phyloP scores from a whole-genome alignment of 148 eudicot genomes.

The Cornus florida region DNA sequence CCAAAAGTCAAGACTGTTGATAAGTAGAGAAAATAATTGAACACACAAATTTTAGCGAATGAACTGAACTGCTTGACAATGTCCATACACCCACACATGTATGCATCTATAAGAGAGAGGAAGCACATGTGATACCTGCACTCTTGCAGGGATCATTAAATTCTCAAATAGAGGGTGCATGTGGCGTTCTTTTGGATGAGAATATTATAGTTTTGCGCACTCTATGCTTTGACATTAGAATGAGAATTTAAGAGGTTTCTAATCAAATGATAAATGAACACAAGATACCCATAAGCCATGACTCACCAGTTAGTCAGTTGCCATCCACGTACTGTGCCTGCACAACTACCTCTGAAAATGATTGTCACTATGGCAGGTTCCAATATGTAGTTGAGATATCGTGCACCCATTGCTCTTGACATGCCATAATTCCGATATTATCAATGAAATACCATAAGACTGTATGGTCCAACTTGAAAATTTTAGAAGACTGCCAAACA shows the following conservation, averaged over 20 bases:
- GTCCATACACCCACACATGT: neutral
- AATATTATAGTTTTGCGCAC: constrained; percentile 12
- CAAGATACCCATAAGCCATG: neutral
- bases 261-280: neutral
- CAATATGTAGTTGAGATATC: no score
- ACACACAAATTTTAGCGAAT: neutral
- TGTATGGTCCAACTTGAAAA: constrained; percentile 1
- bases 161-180: constrained; percentile 4
- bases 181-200: constrained; percentile 8
- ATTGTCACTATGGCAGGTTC: no score
- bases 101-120: neutral
- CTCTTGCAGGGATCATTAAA: neutral
- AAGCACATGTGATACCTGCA: constrained; percentile 21
- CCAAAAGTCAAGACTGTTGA: neutral
- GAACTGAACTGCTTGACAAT: neutral
- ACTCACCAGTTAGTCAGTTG: neutral
- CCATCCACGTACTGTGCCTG: no score
- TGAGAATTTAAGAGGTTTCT: neutral
- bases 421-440: no score
- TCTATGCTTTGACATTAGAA: constrained; percentile 12
- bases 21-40: neutral
- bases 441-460: no score
- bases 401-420: no score
- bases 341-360: no score
- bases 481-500: neutral